A percentile compares a stretch with the other conserved stretches of the same genome.
phyloP scores from a whole-genome alignment of 1,284 basidiomycete genomes.

The Marasmius fiardii region DNA sequence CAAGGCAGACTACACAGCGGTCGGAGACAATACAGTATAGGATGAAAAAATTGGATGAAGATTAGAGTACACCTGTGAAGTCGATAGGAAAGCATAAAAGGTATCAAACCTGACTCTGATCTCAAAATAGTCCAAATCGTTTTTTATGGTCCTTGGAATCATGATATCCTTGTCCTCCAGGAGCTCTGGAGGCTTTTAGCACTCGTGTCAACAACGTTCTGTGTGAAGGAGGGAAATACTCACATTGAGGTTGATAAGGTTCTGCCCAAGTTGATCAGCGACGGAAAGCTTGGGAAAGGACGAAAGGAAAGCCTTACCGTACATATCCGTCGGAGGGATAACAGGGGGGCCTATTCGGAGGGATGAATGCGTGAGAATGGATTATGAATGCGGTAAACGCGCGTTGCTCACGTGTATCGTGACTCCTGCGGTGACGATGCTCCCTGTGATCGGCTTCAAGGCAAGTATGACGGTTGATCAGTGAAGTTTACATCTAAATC shows the following conservation, averaged over 20 bases:
- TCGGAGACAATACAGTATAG: no score
- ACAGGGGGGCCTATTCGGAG: neutral
- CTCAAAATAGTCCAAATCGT: neutral
- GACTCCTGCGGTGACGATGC: neutral
- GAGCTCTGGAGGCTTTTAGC: neutral
- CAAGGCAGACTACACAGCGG: no score
- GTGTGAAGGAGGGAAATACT: neutral
- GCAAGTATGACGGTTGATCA: no score
- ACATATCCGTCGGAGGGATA: slow-evolving; percentile 1
- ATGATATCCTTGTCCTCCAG: neutral
- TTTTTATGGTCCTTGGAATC: neutral
- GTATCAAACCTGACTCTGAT: neutral
- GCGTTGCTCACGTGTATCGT: slow-evolving; percentile 3
- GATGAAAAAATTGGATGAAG: no score
- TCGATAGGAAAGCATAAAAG: neutral
- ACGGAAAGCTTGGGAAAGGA: neutral
- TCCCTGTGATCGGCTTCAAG: neutral
- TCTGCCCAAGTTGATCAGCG: neutral
- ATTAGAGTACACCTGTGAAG: neutral
- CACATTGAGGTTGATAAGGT: neutral
- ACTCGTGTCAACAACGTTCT: neutral
- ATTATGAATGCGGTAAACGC: neutral
- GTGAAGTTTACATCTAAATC: neutral
- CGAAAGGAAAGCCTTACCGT: neutral
- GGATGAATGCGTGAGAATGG: neutral